Conservation (phyloP, 1,284 basidiomycete species). For the Grifola frondosa region DNA sequence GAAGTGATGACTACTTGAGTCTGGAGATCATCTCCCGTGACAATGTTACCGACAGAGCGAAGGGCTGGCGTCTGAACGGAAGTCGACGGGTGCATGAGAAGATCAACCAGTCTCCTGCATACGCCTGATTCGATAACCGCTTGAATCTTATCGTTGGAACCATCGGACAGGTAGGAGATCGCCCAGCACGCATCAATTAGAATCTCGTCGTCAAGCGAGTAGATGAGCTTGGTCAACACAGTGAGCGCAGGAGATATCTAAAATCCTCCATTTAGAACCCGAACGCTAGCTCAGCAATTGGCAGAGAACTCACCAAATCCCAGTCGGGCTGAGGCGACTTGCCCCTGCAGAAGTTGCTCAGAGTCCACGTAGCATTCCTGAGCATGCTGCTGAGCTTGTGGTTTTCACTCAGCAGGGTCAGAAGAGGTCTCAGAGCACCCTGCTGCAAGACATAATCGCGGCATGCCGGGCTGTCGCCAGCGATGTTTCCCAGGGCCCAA, state of each 20-base stretch:
- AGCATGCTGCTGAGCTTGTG: slow-evolving; percentile 99
- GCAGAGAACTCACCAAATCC: slow-evolving; percentile 67
- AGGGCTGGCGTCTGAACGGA: slow-evolving; percentile 99
- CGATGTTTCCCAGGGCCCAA: slow-evolving; percentile 96
- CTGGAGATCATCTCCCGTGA: slow-evolving; percentile 98
- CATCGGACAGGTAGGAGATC: slow-evolving; percentile 98
- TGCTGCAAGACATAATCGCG: slow-evolving; percentile 86
- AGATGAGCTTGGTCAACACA: slow-evolving; percentile 97
- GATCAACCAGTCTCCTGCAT: slow-evolving; percentile 94
- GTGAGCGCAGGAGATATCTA: slow-evolving; percentile 96
- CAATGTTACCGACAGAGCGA: slow-evolving; percentile 98
- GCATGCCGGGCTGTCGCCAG: slow-evolving; percentile 93
- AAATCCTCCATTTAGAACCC: slow-evolving; percentile 11
- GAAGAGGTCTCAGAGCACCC: slow-evolving; percentile 71
- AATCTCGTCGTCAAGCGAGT: slow-evolving; percentile 98
- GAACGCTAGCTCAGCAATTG: slow-evolving; percentile 1
- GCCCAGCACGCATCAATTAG: slow-evolving; percentile 99
- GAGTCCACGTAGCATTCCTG: slow-evolving; percentile 95
- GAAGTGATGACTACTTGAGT: slow-evolving; percentile 98
- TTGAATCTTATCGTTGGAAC: slow-evolving; percentile 99
- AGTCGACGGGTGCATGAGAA: slow-evolving; percentile 96
- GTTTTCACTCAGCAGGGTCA: slow-evolving; percentile 76
- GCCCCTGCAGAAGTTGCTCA: slow-evolving; percentile 97
- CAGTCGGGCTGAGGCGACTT: slow-evolving; percentile 96
- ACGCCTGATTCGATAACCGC: slow-evolving; percentile 99